Percentiles rank a stretch among this genome's conserved stretches.
Conservation (phyloP, 306 rosid species). For the Sphenostylis stenocarpa region DNA sequence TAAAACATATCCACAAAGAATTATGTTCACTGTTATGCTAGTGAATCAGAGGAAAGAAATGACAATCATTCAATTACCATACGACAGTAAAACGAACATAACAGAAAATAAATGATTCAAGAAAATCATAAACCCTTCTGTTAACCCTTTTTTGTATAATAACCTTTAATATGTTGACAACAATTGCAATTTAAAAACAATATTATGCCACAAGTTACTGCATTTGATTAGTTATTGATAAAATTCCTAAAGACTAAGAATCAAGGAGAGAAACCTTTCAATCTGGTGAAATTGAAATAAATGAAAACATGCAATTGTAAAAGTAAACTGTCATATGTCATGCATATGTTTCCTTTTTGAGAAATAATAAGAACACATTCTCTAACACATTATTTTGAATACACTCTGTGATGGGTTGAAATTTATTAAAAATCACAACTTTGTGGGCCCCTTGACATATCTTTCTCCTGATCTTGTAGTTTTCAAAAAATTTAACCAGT, state of each 20-base stretch:
- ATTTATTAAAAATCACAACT: too few species aligned
- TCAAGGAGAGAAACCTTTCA: not conserved
- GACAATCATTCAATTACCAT: not conserved
- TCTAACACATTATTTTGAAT: too few species aligned
- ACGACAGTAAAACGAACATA: not conserved
- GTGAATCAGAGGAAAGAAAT: constrained; percentile 6
- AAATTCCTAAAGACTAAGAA: not conserved
- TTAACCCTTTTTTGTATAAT: not conserved
- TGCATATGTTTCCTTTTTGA: not conserved
- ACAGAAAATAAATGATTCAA: not conserved
- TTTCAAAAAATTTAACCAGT: too few species aligned
- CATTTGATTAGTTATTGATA: not conserved
- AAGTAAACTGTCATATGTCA: not conserved
- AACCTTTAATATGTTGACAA: not conserved
- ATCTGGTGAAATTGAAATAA: constrained; percentile 15
- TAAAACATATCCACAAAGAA: constrained; percentile 7
- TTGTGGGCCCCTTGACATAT: too few species aligned
- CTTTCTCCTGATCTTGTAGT: too few species aligned
- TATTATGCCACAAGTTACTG: not conserved
- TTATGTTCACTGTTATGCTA: not conserved
- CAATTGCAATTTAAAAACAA: not conserved
- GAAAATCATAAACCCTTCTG: constrained; percentile 5
- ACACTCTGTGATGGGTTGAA: too few species aligned
- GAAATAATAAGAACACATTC: too few species aligned
- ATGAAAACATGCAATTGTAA: not conserved